Percentiles rank a stretch among this genome's conserved stretches.
Evolutionary conservation across 2,329 filamentous ascomycete genomes (phyloP).

Genomic region (Taxawa tesnikishii): DNA sequence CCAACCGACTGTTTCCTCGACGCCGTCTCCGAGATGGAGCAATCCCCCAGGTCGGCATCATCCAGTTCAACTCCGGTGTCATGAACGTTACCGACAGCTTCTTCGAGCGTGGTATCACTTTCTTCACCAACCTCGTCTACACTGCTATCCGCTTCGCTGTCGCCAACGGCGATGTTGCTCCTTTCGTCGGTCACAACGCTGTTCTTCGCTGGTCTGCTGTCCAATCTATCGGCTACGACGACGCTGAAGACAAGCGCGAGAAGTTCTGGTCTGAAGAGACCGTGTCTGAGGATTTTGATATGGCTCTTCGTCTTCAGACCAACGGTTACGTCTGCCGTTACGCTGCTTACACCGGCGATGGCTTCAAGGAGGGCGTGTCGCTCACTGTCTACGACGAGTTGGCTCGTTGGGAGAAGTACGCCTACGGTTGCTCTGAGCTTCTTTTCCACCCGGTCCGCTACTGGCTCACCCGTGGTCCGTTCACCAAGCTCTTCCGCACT

Average conservation of each 20-base stretch:
- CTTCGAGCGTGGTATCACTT: constrained; percentile 31
- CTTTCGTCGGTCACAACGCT: constrained; percentile 73
- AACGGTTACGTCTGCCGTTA: constrained; percentile 62
- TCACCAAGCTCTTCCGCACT: constrained; percentile 64
- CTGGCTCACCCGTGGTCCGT: constrained; percentile 62
- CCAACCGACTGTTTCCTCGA: constrained; percentile 67
- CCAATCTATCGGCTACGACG: constrained; percentile 58
- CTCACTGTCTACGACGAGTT: constrained; percentile 77
- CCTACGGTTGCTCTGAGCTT: constrained; percentile 72
- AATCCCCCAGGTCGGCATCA: constrained; percentile 67
- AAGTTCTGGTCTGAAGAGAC: constrained; percentile 75
- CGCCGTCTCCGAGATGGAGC: constrained; percentile 71
- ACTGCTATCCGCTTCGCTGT: constrained; percentile 68
- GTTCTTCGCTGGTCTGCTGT: constrained; percentile 64
- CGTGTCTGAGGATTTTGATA: constrained; percentile 72
- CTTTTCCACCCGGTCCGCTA: constrained; percentile 66
- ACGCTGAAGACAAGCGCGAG: constrained; percentile 55
- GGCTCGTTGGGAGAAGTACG: constrained; percentile 78
- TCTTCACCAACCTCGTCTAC: constrained; percentile 55
- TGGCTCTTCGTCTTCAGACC: constrained; percentile 65
- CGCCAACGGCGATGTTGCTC: constrained; percentile 62
- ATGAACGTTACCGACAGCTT: constrained; percentile 68
- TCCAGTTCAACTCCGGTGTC: constrained; percentile 66
- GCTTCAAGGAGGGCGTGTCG: constrained; percentile 73
- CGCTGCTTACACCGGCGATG: constrained; percentile 61